These are phyloP conservation scores for Cutaneotrichosporon sp. DNA, from an alignment of 1,284 basidiomycete species.

Conservation along the genomic window DNA sequence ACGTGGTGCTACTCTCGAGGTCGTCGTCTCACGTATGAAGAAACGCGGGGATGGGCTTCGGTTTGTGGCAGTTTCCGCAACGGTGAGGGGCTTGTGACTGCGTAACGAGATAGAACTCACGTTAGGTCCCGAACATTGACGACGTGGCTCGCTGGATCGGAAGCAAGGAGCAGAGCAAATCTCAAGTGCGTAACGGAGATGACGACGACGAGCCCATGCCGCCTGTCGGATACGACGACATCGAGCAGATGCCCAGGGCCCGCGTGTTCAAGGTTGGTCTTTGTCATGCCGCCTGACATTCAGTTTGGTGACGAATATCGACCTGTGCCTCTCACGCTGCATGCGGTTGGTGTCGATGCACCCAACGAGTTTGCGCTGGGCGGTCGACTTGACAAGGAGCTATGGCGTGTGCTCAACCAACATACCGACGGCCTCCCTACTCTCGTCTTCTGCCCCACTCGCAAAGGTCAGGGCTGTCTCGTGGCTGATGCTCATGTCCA, in stretches of 20 bases:
- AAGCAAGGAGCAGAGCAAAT: slow-evolving; percentile 7
- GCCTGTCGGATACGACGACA: not conserved
- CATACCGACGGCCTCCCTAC: slow-evolving; percentile 75
- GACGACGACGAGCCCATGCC: not conserved
- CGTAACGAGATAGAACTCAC: not conserved
- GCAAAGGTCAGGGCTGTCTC: slow-evolving; percentile 63
- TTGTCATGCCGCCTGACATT: not conserved
- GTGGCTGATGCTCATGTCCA: slow-evolving; percentile 13
- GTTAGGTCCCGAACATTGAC: slow-evolving; percentile 70
- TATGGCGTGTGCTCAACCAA: slow-evolving; percentile 68
- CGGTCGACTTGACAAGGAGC: slow-evolving; percentile 68
- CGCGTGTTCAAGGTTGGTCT: slow-evolving; percentile 66
- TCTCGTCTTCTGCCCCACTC: slow-evolving; percentile 78
- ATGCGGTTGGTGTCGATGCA: slow-evolving; percentile 62
- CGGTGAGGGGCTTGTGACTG: slow-evolving; percentile 56
- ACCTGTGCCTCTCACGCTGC: slow-evolving; percentile 71
- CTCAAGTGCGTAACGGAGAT: not conserved
- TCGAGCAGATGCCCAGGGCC: slow-evolving; percentile 57
- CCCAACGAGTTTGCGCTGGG: slow-evolving; percentile 79
- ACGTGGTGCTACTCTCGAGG: slow-evolving; percentile 87
- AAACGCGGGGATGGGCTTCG: slow-evolving; percentile 63
- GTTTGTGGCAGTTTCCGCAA: slow-evolving; percentile 87
- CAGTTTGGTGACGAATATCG: slow-evolving; percentile 90
- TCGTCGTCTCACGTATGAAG: slow-evolving; percentile 84
- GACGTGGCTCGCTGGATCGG: slow-evolving; percentile 88